Evolutionary conservation across 1,284 basidiomycete species (phyloP), one percentile per base, ranked within the genome.

Genomic region (Psilocybe mexicana): DNA sequence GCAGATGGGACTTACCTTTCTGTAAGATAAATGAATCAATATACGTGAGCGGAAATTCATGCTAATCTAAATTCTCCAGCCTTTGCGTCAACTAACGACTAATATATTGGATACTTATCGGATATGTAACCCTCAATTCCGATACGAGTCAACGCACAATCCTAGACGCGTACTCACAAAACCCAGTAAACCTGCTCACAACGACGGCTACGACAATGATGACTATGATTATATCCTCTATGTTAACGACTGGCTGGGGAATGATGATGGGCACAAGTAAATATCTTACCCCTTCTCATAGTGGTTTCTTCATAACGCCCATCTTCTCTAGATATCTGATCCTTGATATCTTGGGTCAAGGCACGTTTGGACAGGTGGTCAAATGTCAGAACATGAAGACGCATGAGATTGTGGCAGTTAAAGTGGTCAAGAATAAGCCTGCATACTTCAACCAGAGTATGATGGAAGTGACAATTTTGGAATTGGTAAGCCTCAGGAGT

Each of bases 331-430:
- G 94, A 71, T 99, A 98, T 73, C 82, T 99, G 65, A 99, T 99
- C 69, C 85, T 99, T 49, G 97, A 99, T 74, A 93, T 99, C 56
- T 85, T 99, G 35, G 96, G 96, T 12, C 96, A 99, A 74, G 96
- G 96, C 36, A 99, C 96, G 2, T 99, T 99, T 67, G 96, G 97
- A 1, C 96, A 99, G 74, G 96, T 99, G 28, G 97, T 99, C 71
- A 99, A 99, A 74, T 99, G 97, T 72, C 97, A 98, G 74, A 98
- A 99, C 72, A 96, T 98, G 90, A 93, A 96, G 75, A 98, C 93
- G 40, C 95, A 98, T 74, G 96, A 98, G 72, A 93, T 99, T 53
- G 94, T 97, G 44, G 97, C 97, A 12, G 96, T 99, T 62, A 99
- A 99, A 75, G 97, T 99, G 14, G 95, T 99, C 69, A 99, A 99